A percentile compares a stretch with the other conserved stretches of the same genome.
Evolutionary conservation across 257 asterid genomes (phyloP).

Genomic region (Jacaranda copaia): DNA sequence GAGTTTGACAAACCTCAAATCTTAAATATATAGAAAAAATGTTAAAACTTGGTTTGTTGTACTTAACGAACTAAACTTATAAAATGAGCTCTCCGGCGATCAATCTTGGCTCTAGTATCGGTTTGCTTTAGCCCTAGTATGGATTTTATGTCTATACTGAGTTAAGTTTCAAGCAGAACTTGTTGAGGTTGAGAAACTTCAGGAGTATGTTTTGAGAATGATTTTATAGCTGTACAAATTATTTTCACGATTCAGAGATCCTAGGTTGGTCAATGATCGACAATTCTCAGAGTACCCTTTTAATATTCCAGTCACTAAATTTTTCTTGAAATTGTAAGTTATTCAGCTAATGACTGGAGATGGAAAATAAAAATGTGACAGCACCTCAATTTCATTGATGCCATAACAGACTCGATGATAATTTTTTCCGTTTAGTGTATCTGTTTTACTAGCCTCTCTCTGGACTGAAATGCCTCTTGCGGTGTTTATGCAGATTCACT

Average conservation of each 20-base stretch:
- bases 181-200: conserved; percentile 1
- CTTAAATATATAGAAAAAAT: no score
- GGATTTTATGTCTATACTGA: no score
- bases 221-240: not conserved
- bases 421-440: not conserved
- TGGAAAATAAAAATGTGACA: not conserved
- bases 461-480: no score
- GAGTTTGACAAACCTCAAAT: no score
- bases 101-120: no score
- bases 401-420: not conserved
- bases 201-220: not conserved
- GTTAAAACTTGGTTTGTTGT: no score
- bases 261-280: not conserved
- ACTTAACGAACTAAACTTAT: no score
- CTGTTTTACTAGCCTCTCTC: not conserved
- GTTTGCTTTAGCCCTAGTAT: no score
- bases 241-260: not conserved
- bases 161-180: not conserved
- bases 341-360: not conserved
- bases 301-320: not conserved
- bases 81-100: no score
- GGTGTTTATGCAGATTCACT: not conserved
- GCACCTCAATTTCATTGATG: not conserved
- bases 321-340: conserved; percentile 3
- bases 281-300: not conserved